Percentiles rank a stretch among this genome's conserved stretches.
Evolutionary conservation across 192 early-diverging fungal genomes (phyloP).

Genomic region (Entomortierella lignicola): DNA sequence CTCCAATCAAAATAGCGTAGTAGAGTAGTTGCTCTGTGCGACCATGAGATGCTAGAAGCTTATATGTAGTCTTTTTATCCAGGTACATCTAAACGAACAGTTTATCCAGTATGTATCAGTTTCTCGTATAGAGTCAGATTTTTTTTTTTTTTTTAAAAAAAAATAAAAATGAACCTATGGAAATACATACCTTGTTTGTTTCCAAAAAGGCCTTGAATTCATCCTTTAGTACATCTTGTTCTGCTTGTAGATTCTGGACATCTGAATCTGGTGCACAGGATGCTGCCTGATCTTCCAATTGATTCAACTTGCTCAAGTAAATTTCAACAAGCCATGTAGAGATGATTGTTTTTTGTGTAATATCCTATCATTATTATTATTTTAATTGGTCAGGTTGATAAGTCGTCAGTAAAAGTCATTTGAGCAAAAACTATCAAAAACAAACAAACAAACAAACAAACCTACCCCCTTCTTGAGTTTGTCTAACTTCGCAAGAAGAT

Average conservation of each 20-base stretch:
- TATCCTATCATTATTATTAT: constrained; percentile 64
- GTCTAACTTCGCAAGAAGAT: constrained; percentile 80
- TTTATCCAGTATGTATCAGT: too few species aligned
- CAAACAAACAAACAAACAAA: neutral
- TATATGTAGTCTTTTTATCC: constrained; percentile 79
- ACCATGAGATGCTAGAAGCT: constrained; percentile 89
- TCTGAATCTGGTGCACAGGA: constrained; percentile 57
- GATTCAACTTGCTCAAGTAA: constrained; percentile 82
- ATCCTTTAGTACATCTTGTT: constrained; percentile 67
- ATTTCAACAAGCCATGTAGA: constrained; percentile 93
- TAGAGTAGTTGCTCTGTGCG: constrained; percentile 82
- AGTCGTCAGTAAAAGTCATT: too few species aligned
- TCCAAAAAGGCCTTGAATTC: constrained; percentile 82
- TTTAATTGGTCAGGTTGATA: too few species aligned
- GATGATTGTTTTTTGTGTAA: constrained; percentile 82
- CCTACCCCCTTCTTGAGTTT: constrained; percentile 72
- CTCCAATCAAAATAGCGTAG: constrained; percentile 85
- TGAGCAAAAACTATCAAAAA: neutral
- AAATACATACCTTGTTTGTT: constrained; percentile 67
- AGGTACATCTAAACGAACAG: constrained; percentile 57
- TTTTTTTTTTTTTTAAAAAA: too few species aligned
- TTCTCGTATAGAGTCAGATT: too few species aligned
- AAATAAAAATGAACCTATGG: too few species aligned
- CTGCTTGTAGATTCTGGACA: constrained; percentile 63
- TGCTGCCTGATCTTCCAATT: constrained; percentile 64